Conservation (phyloP, 1,284 basidiomycete species). For the Cutaneotrichosporon sp. region DNA sequence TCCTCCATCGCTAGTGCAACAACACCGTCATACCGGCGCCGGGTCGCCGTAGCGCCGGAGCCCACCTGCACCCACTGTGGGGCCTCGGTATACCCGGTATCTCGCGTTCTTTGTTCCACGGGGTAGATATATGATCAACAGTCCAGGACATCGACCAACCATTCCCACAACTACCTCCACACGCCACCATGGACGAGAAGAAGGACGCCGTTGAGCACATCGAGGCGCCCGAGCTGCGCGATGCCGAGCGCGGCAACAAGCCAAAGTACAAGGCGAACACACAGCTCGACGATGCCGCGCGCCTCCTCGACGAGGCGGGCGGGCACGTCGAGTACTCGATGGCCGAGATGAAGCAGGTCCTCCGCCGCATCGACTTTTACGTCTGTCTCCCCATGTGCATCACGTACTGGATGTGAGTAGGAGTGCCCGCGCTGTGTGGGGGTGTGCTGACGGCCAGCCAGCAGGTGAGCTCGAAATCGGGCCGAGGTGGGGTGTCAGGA, state of each 20-base stretch:
- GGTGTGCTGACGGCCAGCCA: constrained; percentile 12
- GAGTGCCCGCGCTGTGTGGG: too few species aligned
- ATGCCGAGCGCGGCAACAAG: constrained; percentile 6
- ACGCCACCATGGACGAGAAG: constrained; percentile 10
- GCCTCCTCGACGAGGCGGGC: constrained; percentile 19
- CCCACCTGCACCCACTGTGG: background rate
- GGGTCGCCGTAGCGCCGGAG: background rate
- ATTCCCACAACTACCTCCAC: background rate
- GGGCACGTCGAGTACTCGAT: constrained; percentile 16
- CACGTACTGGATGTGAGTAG: constrained; percentile 19
- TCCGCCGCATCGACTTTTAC: constrained; percentile 21
- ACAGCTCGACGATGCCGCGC: constrained; percentile 24
- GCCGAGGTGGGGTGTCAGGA: background rate
- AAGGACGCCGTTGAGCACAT: constrained; percentile 1
- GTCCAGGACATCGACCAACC: background rate
- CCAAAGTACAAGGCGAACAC: constrained; percentile 19
- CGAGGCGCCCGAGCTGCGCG: background rate
- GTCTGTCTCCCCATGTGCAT: constrained; percentile 26
- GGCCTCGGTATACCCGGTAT: background rate
- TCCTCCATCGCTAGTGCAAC: background rate
- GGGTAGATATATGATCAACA: background rate
- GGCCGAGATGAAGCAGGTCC: constrained; percentile 18
- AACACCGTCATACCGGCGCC: background rate
- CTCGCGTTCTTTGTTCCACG: background rate
- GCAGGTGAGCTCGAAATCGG: constrained; percentile 8